Percentiles rank a stretch among this genome's conserved stretches.
phyloP scores from a whole-genome alignment of 164 flowering plant genomes.

The Sedum album region DNA sequence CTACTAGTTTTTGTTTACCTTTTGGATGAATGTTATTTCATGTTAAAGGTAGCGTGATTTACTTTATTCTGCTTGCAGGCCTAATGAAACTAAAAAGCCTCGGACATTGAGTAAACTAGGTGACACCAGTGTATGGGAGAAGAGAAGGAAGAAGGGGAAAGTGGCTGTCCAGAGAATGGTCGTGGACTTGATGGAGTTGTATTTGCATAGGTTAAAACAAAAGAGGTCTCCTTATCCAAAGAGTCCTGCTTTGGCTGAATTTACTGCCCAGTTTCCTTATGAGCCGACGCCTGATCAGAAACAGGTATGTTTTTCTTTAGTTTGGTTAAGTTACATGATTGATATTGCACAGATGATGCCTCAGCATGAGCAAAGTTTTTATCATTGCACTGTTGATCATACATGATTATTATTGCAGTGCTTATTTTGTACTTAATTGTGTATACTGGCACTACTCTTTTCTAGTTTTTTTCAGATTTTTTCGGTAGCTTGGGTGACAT shows the following conservation, averaged over 20 bases:
- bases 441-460: background rate
- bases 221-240: constrained; percentile 80
- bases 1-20: too few relatives aligned
- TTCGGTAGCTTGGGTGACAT: background rate
- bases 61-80: constrained; percentile 36
- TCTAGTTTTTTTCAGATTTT: background rate
- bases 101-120: constrained; percentile 70
- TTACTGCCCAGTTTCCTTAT: constrained; percentile 69
- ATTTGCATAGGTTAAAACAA: constrained; percentile 79
- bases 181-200: constrained; percentile 93
- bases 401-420: background rate
- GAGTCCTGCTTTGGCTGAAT: constrained; percentile 42
- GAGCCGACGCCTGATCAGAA: constrained; percentile 90
- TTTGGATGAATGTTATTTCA: too few relatives aligned
- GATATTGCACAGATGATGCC: background rate
- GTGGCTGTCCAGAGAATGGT: constrained; percentile 96
- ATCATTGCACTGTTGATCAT: background rate
- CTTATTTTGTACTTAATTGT: background rate
- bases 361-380: background rate
- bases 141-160: constrained; percentile 81
- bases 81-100: constrained; percentile 76
- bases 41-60: background rate
- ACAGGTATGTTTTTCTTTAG: constrained; percentile 33
- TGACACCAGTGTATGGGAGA: constrained; percentile 86
- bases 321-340: background rate